Percentiles rank a stretch among this genome's conserved stretches.
Conservation (phyloP, 2,329 filamentous ascomycete genomes). For the Aspergillus arachidicola region DNA sequence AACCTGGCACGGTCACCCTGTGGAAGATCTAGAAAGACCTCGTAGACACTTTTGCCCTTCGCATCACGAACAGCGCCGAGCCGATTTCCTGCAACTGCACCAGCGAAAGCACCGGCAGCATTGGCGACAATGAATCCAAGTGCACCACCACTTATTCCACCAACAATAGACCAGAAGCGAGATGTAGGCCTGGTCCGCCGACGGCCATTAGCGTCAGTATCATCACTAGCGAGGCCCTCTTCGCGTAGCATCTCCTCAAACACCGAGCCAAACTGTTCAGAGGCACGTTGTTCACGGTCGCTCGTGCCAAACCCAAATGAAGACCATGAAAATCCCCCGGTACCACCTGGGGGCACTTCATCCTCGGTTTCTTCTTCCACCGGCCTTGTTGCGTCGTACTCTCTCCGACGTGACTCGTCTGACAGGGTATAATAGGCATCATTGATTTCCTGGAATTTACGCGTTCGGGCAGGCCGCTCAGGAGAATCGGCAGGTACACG, state of each 20-base stretch:
- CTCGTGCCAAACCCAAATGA: conserved; percentile 61
- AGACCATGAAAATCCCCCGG: conserved; percentile 74
- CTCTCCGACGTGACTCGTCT: conserved; percentile 72
- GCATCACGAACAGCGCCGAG: conserved; percentile 88
- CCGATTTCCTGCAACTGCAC: conserved; percentile 88
- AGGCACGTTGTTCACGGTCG: conserved; percentile 44
- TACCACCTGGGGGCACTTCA: conserved; percentile 49
- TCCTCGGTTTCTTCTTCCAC: conserved; percentile 49
- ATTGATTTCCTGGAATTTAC: conserved; percentile 87
- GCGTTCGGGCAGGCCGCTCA: conserved; percentile 78
- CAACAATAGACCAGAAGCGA: conserved; percentile 84
- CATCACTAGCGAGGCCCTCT: conserved; percentile 74
- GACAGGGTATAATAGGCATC: conserved; percentile 92
- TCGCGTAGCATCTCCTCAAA: conserved; percentile 91
- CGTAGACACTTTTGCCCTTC: conserved; percentile 92
- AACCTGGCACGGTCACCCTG: conserved; percentile 79
- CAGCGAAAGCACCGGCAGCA: conserved; percentile 83
- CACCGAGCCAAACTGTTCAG: conserved; percentile 83
- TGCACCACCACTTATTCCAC: conserved; percentile 82
- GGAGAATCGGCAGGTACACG: conserved; percentile 82
- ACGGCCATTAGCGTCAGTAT: conserved; percentile 55
- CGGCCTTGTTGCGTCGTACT: conserved; percentile 76
- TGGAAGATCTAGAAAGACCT: conserved; percentile 84
- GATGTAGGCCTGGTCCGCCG: conserved; percentile 55
- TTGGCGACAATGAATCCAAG: conserved; percentile 96